A percentile compares a stretch with the other conserved stretches of the same genome.
These are phyloP conservation scores for Alternaria angustiovoidea DNA, from an alignment of 2,329 filamentous ascomycete species.

Conservation along the genomic window DNA sequence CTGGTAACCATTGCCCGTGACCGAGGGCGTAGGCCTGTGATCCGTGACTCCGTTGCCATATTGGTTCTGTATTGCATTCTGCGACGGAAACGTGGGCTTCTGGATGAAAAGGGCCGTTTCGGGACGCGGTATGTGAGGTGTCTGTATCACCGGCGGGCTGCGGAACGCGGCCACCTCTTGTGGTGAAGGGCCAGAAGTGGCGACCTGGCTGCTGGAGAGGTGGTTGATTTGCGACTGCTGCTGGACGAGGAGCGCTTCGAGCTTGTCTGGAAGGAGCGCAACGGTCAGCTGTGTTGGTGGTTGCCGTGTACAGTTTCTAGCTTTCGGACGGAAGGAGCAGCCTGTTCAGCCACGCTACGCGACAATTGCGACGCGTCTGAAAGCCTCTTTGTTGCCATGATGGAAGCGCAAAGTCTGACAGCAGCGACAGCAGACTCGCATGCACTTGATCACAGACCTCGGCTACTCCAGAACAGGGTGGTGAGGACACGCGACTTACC, in stretches of 20 bases:
- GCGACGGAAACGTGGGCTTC: conserved; percentile 51
- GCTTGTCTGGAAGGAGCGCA: conserved; percentile 49
- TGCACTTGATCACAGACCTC: conserved; percentile 7
- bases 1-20: conserved; percentile 42
- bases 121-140: conserved; percentile 54
- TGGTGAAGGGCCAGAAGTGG: conserved; percentile 36
- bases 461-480: conserved; percentile 9
- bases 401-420: not conserved
- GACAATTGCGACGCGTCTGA: not conserved
- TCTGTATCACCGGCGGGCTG: conserved; percentile 48
- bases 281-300: conserved; percentile 10
- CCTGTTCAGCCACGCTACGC: not conserved
- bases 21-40: conserved; percentile 31
- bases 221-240: conserved; percentile 59
- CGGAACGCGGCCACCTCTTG: conserved; percentile 47
- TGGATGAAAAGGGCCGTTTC: conserved; percentile 58
- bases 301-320: not conserved
- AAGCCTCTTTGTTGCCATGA: not conserved
- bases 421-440: not conserved
- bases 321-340: not conserved
- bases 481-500: conserved; percentile 52
- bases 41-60: conserved; percentile 52
- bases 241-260: conserved; percentile 54
- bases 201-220: conserved; percentile 44
- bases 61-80: conserved; percentile 41